Evolutionary conservation across 352 stramenopile genomes (phyloP).

Genomic region (Globisporangium megalacanthum): DNA sequence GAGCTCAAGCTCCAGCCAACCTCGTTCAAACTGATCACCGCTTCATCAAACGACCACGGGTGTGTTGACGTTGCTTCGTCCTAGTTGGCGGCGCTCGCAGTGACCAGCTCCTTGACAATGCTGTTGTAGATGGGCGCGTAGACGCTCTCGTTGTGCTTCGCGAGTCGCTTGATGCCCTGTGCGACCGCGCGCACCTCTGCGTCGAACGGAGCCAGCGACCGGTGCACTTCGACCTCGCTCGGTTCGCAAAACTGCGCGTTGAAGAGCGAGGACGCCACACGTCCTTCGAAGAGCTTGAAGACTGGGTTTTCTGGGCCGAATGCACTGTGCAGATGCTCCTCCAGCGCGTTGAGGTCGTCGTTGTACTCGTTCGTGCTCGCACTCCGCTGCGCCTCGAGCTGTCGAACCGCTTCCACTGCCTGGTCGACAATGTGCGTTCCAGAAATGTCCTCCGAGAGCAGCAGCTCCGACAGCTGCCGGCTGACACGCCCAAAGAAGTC

Average conservation of each 20-base stretch:
- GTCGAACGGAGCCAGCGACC: slow-evolving; percentile 47
- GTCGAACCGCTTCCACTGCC: slow-evolving; percentile 26
- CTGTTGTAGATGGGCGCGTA: slow-evolving; percentile 62
- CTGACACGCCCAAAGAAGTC: slow-evolving; percentile 28
- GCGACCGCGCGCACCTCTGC: slow-evolving; percentile 32
- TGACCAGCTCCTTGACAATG: slow-evolving; percentile 40
- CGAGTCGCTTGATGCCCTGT: slow-evolving; percentile 28
- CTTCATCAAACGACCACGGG: too few species aligned
- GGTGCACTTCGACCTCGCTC: slow-evolving; percentile 25
- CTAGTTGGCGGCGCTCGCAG: slow-evolving; percentile 5
- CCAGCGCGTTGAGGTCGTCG: slow-evolving; percentile 27
- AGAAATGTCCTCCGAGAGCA: slow-evolving; percentile 39
- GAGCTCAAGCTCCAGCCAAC: too few species aligned
- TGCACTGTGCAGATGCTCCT: slow-evolving; percentile 31
- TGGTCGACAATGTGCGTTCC: slow-evolving; percentile 48
- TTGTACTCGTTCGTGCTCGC: slow-evolving; percentile 7
- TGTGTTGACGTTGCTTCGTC: neutral
- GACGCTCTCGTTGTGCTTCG: slow-evolving; percentile 66
- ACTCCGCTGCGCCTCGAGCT: slow-evolving; percentile 16
- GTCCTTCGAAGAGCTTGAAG: slow-evolving; percentile 51
- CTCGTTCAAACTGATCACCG: too few species aligned
- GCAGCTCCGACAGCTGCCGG: slow-evolving; percentile 32
- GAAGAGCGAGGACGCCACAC: slow-evolving; percentile 27
- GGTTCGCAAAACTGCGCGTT: slow-evolving; percentile 15
- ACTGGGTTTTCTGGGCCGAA: slow-evolving; percentile 50